Evolutionary conservation across 2,329 filamentous ascomycete species (phyloP), one percentile per base, ranked within the genome.

Genomic region (Pseudonectria buxi): DNA sequence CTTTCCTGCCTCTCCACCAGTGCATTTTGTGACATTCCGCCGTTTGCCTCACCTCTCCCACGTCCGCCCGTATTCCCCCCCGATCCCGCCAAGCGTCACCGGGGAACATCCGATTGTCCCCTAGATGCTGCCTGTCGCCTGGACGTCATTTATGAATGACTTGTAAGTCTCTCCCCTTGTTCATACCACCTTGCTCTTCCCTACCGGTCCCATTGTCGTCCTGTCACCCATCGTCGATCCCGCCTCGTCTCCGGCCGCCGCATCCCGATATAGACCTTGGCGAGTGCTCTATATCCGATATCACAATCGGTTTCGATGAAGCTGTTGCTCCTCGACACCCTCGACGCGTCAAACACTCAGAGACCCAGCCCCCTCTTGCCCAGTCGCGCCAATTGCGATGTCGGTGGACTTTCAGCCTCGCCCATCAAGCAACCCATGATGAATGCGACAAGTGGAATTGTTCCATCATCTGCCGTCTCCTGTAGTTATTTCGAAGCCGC

Each of bases 331-430:
- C 36, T 50, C 45, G 58, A 57, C 59, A 57, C 44, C 44, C 34
- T 39, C 35, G 56, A 63, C 55, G 52, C 48, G 42, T 37, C 42
- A 46, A 46, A 42, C 32, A 36, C 48, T 36, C 37, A 39, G 36
- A 42, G 46, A 39, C 39, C 39, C 35, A 37, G 36, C 39, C 36
- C 44, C 38, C 30, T 44, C 41, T 34, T 41, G 43, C 40, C 43
- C 45, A 43, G 45, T 42, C 51, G 54, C 44, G 46, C 45, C 66
- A 69, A 72, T 74, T 62, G 64, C 62, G 30, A 46, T 46, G 51
- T 58, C 42, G 53, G 49, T 61, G 58, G 63, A 51, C 51, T 52
- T 55, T 62, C 67, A 71, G 67, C 68, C 68, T 71, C 51, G 64
- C 56, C 18, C 59, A 63, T 62, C 64, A 64, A 66, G 65, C 53